Evolutionary conservation across 345 rosid species (phyloP).

Genomic region (Brassica rapa): DNA sequence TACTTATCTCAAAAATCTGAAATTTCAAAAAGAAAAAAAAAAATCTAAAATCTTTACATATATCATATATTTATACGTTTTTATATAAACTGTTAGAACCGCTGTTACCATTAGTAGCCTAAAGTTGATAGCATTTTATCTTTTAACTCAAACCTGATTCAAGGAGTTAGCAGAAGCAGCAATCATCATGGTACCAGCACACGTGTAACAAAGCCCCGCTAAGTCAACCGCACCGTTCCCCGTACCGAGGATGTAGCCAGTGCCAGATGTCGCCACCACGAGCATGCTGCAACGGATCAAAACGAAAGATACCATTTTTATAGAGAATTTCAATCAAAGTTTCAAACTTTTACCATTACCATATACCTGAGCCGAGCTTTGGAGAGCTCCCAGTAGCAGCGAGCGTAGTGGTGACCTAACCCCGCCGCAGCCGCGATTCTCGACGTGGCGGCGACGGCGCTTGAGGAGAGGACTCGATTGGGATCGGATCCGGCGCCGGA

Average conservation of each 20-base stretch:
- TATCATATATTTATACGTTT: too few relatives aligned
- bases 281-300: constrained; percentile 57
- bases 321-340: not conserved
- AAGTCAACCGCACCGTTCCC: constrained; percentile 63
- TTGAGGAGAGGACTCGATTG: constrained; percentile 40
- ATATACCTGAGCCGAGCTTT: constrained; percentile 91
- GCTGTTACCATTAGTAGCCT: too few relatives aligned
- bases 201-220: constrained; percentile 84
- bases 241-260: constrained; percentile 84
- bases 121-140: not conserved
- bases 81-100: too few relatives aligned
- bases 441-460: constrained; percentile 19
- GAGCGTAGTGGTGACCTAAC: constrained; percentile 57
- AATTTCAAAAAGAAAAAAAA: too few relatives aligned
- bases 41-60: too few relatives aligned
- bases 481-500: constrained; percentile 41
- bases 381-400: constrained; percentile 92
- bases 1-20: constrained; percentile 78
- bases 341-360: not conserved
- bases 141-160: constrained; percentile 62
- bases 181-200: constrained; percentile 97
- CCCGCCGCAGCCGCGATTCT: constrained; percentile 41
- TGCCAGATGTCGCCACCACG: constrained; percentile 97
- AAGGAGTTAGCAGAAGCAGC: constrained; percentile 95
- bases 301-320: not conserved